phyloP scores from a whole-genome alignment of 1,284 basidiomycete species.

The Exobasidium cylindrosporum region DNA sequence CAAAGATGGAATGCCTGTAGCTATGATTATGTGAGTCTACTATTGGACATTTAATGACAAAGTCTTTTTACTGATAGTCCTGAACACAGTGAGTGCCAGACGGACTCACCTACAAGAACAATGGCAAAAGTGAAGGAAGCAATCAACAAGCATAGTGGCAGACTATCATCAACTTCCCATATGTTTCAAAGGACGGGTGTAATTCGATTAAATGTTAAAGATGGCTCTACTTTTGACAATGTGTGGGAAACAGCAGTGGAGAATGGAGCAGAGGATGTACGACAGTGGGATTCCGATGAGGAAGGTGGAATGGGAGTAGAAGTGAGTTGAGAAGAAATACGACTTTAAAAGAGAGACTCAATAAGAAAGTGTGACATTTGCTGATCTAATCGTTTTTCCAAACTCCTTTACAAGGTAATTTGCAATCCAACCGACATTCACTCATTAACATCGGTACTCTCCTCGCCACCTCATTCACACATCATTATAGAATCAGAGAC shows the following conservation, averaged over 20 bases:
- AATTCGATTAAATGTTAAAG: constrained; percentile 11
- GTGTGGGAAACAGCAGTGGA: constrained; percentile 18
- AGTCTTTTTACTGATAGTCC: background rate
- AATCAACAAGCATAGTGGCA: constrained; percentile 19
- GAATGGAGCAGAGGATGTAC: constrained; percentile 20
- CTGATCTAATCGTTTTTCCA: too few relatives aligned
- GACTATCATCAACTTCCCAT: constrained; percentile 20
- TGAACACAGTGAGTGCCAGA: constrained; percentile 17
- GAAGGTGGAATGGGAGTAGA: constrained; percentile 22
- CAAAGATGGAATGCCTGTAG: constrained; percentile 10
- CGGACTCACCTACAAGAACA: constrained; percentile 18
- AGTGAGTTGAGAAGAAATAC: constrained; percentile 15
- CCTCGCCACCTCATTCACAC: constrained; percentile 7
- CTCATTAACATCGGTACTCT: constrained; percentile 8
- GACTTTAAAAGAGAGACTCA: constrained; percentile 5
- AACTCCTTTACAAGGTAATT: constrained; percentile 3
- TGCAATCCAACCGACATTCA: constrained; percentile 17
- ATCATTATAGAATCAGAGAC: constrained; percentile 12
- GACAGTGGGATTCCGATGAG: constrained; percentile 27
- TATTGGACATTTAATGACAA: constrained; percentile 4
- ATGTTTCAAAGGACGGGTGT: constrained; percentile 19
- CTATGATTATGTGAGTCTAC: constrained; percentile 19
- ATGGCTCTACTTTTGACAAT: constrained; percentile 19
- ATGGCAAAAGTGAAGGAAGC: constrained; percentile 20
- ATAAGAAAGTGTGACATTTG: too few relatives aligned